Conservation (phyloP, 345 rosid species). For the Populus euphratica region DNA sequence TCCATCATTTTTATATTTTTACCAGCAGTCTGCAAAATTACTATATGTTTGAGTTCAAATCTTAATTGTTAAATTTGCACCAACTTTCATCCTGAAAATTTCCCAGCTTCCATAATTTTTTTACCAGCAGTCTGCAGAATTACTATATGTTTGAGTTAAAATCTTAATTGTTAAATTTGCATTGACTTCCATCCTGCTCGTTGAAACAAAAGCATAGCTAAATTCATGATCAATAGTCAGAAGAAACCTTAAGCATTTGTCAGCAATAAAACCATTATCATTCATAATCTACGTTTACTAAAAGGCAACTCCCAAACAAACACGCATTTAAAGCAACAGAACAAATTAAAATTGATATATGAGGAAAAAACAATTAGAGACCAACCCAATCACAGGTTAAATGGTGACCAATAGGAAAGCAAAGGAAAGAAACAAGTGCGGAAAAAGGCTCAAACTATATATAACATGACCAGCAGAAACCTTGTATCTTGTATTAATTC, state of each 20-base stretch:
- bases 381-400: background rate
- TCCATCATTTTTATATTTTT: too few relatives aligned
- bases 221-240: background rate
- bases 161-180: background rate
- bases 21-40: too few relatives aligned
- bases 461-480: constrained; percentile 30
- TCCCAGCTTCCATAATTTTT: background rate
- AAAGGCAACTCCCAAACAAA: background rate
- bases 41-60: too few relatives aligned
- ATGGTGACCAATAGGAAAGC: background rate
- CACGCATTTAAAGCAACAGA: background rate
- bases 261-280: background rate
- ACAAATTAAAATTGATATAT: background rate
- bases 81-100: background rate
- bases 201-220: background rate
- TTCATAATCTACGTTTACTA: background rate
- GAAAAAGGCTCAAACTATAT: background rate
- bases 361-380: background rate
- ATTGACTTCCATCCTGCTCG: background rate
- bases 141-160: background rate
- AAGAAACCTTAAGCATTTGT: background rate
- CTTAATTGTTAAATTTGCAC: too few relatives aligned
- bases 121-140: background rate
- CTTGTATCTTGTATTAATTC: constrained; percentile 97
- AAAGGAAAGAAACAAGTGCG: background rate